Percentiles rank a stretch among this genome's conserved stretches.
These are phyloP conservation scores for Sporothrix phasma DNA, from an alignment of 2,329 filamentous ascomycete genomes.

Conservation along the genomic window DNA sequence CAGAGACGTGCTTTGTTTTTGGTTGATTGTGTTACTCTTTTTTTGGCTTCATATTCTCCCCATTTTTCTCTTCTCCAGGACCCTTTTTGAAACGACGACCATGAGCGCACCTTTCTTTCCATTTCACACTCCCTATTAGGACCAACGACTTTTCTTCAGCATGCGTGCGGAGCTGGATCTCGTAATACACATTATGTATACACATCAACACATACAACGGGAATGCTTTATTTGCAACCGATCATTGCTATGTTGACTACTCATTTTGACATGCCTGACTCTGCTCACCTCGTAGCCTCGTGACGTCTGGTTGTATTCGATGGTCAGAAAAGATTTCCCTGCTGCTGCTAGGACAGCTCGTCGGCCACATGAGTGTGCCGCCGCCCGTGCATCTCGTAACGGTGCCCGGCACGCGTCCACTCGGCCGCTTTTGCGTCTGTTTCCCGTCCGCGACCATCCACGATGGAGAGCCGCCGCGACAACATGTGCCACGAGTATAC, in stretches of 20 bases:
- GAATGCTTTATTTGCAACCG: not conserved
- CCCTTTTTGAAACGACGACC: not conserved
- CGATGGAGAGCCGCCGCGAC: too few species aligned
- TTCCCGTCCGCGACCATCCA: too few species aligned
- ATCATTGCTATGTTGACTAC: not conserved
- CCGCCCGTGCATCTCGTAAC: too few species aligned
- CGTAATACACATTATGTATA: slow-evolving; percentile 1
- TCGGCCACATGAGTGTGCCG: too few species aligned
- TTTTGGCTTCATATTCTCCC: not conserved
- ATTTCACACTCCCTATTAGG: not conserved
- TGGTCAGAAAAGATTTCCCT: too few species aligned
- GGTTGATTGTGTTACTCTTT: not conserved
- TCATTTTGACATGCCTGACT: too few species aligned
- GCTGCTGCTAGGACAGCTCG: too few species aligned
- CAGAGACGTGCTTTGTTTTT: not conserved
- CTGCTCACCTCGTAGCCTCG: too few species aligned
- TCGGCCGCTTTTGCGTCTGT: too few species aligned
- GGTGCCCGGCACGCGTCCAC: too few species aligned
- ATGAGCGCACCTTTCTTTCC: not conserved
- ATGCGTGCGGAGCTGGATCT: slow-evolving; percentile 15
- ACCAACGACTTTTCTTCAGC: slow-evolving; percentile 4
- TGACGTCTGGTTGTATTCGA: too few species aligned
- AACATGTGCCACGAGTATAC: too few species aligned
- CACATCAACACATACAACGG: slow-evolving; percentile 7
- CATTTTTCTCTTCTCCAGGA: not conserved